Base-by-base conservation (phyloP, 2,329 filamentous ascomycete genomes). In the Fusarium aywerte region DNA sequence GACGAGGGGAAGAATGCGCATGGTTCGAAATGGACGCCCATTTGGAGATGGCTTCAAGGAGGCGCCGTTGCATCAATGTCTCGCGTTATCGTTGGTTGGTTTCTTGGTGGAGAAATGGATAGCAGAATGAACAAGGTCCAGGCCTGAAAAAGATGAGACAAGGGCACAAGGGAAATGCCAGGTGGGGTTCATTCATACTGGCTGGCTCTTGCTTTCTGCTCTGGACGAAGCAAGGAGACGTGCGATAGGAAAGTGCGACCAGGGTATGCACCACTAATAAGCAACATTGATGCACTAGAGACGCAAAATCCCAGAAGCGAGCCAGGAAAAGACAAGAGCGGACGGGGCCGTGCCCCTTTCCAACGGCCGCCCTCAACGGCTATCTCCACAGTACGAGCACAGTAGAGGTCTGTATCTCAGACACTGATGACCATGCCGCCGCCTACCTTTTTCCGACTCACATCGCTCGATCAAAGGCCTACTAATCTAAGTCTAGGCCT, bases 291-390 rank as follows among this genome's bases (percentile, higher is more conserved):
- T 58, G 42, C 65, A 66, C 65, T 69, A 68, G 29, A 44, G 65
- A 68, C 50, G 39, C 36, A 68, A 53, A 40, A 51, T 58, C 38
- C 60, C 52, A 68, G 49, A 66, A 62, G 65, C 65, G 51, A 69
- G 57, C 65, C 65, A 66, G 65, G 58, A 61, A 72, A 72, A 65
- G 45, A 63, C 64, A 71, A 67, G 64, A 64, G 58, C 70, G 68
- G 70, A 65, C 57, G 68, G 70, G 70, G 67, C 70, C 70, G 70
- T 72, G 69, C 70, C 68, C 70, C 70, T 70, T 72, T 68, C 49
- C 68, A 73, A 73, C 70, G 68, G 68, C 69, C 70, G 70, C 67
- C 68, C 70, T 73, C 68, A 73, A 73, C 70, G 68, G 68, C 61
- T 58, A 58, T 51, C 57, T 44, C 68, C 67, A 73, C 65, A 69